Base-by-base conservation (phyloP, 1,284 basidiomycete species). In the Malassezia caprae region DNA sequence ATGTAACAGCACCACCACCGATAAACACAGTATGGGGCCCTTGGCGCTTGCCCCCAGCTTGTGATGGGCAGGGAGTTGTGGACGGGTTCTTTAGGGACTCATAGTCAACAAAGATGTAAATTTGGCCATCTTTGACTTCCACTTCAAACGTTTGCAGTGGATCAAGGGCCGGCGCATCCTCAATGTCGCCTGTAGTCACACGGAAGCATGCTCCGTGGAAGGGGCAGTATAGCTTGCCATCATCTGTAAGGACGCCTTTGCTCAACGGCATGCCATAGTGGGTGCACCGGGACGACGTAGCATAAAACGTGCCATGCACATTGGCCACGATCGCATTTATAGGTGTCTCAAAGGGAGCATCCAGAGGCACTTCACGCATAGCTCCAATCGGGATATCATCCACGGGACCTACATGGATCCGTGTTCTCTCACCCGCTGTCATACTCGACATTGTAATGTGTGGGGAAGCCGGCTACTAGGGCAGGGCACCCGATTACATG, bases 201-300 rank as follows among this genome's bases (percentile, higher is more conserved):
- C 86, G 86, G 80, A 91, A 93, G 77, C 88, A 91, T 32, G 90
- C 89, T 77, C 88, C 88, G 74, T 91, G 88, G 88, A 88, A 91
- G 7, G 88, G 88, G 72, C 86, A 75, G 48, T 87, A 83, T 35
- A 91, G 80, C 61, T 87, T 78, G 7, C 86, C 88, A 68, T 87
- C 84, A 27, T 82, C 80, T 8, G 85, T 83, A 48, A 93, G 79
- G 7, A 88, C 83, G 58, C 89, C 90, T 75, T 90, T 88, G 7
- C 78, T 81, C n/a, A 90, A 79, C 8, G 84, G 62, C 11, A 87
- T 86, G 12, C 87, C 87, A 69, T 88, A 89, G 76, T 91, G 89
- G 3, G 88, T 90, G 77, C 89, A 93, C 77, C 83, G 86, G 13
- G 86, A 85, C 60, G 84, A 85, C 0, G 87, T 91, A 3, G 88